A percentile compares a stretch with the other conserved stretches of the same genome.
Evolutionary conservation across 768 basidiomycete genomes (phyloP).

Genomic region (Lentinula aciculospora): DNA sequence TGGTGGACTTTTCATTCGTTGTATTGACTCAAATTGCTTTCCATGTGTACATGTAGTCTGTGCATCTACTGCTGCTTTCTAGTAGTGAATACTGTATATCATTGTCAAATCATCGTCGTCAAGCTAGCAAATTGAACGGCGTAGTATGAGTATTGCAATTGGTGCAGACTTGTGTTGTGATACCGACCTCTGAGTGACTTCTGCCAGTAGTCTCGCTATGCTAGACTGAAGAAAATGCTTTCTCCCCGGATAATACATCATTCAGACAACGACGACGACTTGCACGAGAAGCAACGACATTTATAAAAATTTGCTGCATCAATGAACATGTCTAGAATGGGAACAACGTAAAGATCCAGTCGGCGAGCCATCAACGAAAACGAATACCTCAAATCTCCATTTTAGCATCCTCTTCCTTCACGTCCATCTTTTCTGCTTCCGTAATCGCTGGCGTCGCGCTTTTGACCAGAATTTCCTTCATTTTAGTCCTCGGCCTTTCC

Average conservation of each 20-base stretch:
- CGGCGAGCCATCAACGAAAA: not conserved
- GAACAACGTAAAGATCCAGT: not conserved
- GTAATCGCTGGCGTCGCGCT: not conserved
- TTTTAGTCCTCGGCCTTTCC: not conserved
- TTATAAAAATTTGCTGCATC: not conserved
- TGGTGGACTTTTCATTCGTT: not conserved
- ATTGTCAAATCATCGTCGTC: not conserved
- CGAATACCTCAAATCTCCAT: slow-evolving; percentile 3
- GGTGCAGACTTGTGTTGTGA: too few species aligned
- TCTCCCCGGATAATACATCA: too few species aligned
- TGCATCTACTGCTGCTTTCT: not conserved
- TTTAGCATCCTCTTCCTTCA: not conserved
- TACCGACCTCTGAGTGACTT: too few species aligned
- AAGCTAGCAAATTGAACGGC: too few species aligned
- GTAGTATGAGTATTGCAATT: too few species aligned
- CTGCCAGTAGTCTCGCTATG: too few species aligned
- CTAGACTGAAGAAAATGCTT: too few species aligned
- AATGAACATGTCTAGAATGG: not conserved
- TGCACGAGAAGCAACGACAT: not conserved
- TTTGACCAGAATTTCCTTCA: not conserved
- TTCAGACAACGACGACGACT: not conserved
- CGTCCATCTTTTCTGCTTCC: not conserved
- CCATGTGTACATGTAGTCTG: not conserved
- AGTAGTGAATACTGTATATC: not conserved
- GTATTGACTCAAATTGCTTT: not conserved